Evolutionary conservation across 768 basidiomycete species (phyloP), one percentile per base, ranked within the genome.

Genomic region (Pulveroboletus sp.): DNA sequence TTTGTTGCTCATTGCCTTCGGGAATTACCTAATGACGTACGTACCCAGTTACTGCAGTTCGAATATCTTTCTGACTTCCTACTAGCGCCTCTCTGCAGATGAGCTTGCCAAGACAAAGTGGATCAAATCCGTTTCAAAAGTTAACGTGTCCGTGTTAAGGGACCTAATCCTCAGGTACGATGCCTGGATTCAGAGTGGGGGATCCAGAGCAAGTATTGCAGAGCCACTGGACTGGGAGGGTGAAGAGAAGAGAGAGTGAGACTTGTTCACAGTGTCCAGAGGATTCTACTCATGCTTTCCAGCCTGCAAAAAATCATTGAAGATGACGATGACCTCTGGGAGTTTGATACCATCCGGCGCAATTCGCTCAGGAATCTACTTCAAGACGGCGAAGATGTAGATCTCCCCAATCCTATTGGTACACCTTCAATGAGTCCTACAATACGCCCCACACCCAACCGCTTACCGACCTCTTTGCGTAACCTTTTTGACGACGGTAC

Each of bases 41-140:
- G 80, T 64, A 13, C 36, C 14, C 32, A 10, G 49, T 41, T 22
- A 47, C 35, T 31, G 26, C 27, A 13, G 10, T 38, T 32, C 19
- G 10, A 34, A 11, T 30, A 47, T 19, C 59, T 46, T 29, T 3
- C 47, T 56, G 26, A 62, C 34, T 10, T 41, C 22, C 40, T 40
- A 24, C 42, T 55, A 98, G 92, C 85, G 96, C 41, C 73, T 89
- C 14, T 77, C 85, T 3, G 93, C 96, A 12, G 96, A 98, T 49
- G 94, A 97, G 56, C 76, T 99, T 3, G 61, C 74, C 4, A 93
- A 87, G 65, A 79, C 83, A 24, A 94, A 87, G 63, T 98, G 95
- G 93, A 92, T 98, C 57, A 92, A 87, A 62, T 75, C 79, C 8
- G 67, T 81, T 6, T 71, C 81, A 8, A 94, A 86, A 73, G 70